These are phyloP conservation scores for Leccinum arenicola DNA, from an alignment of 768 basidiomycete species.

Conservation along the genomic window DNA sequence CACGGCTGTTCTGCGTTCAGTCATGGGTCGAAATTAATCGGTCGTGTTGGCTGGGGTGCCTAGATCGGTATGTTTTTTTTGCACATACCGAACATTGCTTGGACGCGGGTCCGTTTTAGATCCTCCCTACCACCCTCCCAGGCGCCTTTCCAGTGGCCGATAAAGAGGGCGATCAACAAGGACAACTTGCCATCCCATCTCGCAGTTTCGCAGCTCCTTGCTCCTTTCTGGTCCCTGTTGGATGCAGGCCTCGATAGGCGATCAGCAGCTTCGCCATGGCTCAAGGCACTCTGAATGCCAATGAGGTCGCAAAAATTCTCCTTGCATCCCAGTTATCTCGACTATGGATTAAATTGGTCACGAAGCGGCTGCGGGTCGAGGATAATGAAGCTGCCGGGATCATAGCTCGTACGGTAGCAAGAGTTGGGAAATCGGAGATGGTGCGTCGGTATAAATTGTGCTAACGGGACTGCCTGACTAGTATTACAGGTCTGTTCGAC, in stretches of 20 bases:
- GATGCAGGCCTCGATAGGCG: no score
- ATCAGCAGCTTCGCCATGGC: constrained; percentile 48
- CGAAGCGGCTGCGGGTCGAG: constrained; percentile 45
- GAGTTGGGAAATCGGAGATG: constrained; percentile 41
- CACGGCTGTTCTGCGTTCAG: no score
- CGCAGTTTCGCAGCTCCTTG: no score
- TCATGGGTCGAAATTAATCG: no score
- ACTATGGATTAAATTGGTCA: constrained; percentile 45
- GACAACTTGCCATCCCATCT: not conserved
- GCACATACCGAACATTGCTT: no score
- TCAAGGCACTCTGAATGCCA: constrained; percentile 48
- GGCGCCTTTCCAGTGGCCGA: no score
- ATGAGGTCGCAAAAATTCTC: constrained; percentile 25
- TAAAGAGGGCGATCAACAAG: no score
- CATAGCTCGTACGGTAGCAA: constrained; percentile 46
- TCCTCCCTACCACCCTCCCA: no score
- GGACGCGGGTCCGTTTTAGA: no score
- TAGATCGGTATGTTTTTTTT: no score
- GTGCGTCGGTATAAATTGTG: constrained; percentile 30
- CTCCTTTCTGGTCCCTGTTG: not conserved
- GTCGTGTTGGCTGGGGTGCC: no score
- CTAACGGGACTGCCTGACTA: constrained; percentile 6
- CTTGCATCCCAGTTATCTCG: constrained; percentile 43
- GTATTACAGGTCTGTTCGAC: constrained; percentile 42
- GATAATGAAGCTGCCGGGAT: constrained; percentile 41